Conservation (phyloP, 1,284 basidiomycete genomes). For the Omphalotus olearius region DNA sequence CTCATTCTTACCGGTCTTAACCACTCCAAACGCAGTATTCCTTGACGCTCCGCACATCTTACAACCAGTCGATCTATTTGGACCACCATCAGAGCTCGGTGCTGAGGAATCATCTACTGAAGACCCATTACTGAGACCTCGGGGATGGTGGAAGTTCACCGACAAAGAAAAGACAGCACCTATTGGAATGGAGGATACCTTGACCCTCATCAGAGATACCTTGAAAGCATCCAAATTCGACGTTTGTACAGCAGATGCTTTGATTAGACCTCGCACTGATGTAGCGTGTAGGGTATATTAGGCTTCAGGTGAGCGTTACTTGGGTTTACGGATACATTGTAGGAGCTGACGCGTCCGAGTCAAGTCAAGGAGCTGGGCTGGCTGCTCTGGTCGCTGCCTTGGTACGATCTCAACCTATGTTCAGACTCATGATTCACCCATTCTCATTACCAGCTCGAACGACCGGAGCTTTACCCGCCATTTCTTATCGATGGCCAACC, state of each 20-base stretch:
- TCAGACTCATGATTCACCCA: not conserved
- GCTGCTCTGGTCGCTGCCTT: conserved; percentile 72
- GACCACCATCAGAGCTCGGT: conserved; percentile 45
- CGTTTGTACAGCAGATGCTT: conserved; percentile 32
- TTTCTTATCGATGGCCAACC: conserved; percentile 65
- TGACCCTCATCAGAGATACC: conserved; percentile 43
- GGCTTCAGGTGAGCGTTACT: conserved; percentile 64
- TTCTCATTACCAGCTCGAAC: conserved; percentile 25
- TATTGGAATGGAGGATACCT: conserved; percentile 57
- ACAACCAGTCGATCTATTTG: conserved; percentile 66
- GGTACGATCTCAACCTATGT: conserved; percentile 33
- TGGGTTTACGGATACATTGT: not conserved
- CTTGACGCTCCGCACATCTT: conserved; percentile 76
- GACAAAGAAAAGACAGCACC: conserved; percentile 44
- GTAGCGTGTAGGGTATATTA: conserved; percentile 62
- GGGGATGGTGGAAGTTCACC: conserved; percentile 74
- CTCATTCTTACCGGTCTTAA: not conserved
- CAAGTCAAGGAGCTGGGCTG: conserved; percentile 79
- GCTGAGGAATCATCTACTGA: conserved; percentile 36
- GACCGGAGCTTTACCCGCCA: conserved; percentile 45
- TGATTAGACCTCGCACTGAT: not conserved
- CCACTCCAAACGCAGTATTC: conserved; percentile 53
- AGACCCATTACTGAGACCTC: conserved; percentile 62
- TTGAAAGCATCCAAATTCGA: conserved; percentile 52
- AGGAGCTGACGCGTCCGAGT: not conserved